Percentiles rank a stretch among this genome's conserved stretches.
These are phyloP conservation scores for Phlegmacium glaucopus DNA, from an alignment of 768 basidiomycete species.

Conservation along the genomic window DNA sequence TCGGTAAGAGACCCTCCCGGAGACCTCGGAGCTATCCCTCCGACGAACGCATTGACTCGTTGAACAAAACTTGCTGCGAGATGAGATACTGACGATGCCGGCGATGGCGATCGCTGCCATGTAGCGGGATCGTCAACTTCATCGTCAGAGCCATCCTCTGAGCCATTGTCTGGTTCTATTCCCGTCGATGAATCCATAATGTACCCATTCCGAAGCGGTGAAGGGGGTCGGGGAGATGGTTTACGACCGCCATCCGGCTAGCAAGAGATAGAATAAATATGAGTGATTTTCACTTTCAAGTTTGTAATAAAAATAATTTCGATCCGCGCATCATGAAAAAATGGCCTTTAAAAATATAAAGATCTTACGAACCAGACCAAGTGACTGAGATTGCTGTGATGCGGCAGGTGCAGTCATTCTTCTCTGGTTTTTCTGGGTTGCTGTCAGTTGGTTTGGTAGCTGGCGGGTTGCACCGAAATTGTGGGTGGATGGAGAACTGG, in stretches of 20 bases:
- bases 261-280: background rate
- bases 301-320: background rate
- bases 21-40: slow-evolving; percentile 42
- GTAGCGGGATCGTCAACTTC: slow-evolving; percentile 37
- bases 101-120: slow-evolving; percentile 52
- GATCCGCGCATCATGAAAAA: background rate
- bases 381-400: slow-evolving; percentile 17
- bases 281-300: background rate
- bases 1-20: slow-evolving; percentile 51
- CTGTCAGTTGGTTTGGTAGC: no score
- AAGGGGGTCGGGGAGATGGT: slow-evolving; percentile 54
- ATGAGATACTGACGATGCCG: slow-evolving; percentile 67
- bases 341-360: slow-evolving; percentile 2
- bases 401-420: slow-evolving; percentile 32
- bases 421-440: slow-evolving; percentile 15
- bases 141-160: slow-evolving; percentile 40
- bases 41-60: slow-evolving; percentile 66
- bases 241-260: slow-evolving; percentile 39
- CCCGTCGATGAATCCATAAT: slow-evolving; percentile 55
- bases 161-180: slow-evolving; percentile 35
- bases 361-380: slow-evolving; percentile 32
- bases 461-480: no score
- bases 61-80: slow-evolving; percentile 75
- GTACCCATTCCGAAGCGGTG: slow-evolving; percentile 67
- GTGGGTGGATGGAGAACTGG: no score